Conservation (phyloP, 106 monocot species). For the Dendrobium huoshanense region DNA sequence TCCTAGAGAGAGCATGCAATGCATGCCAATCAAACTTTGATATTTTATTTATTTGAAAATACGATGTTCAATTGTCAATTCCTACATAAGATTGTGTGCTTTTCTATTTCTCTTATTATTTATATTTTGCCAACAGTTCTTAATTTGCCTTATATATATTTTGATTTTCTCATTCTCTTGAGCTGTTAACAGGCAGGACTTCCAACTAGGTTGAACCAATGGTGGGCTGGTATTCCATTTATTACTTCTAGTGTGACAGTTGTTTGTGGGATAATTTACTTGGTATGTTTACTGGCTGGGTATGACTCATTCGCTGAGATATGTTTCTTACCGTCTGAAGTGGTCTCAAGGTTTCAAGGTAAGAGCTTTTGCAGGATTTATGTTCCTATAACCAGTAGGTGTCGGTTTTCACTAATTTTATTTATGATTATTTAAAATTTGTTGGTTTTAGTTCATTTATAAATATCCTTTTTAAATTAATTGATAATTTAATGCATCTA, state of each 20-base stretch:
- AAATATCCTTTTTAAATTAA: neutral
- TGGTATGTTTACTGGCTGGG: slow-evolving; percentile 55
- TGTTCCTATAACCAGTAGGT: neutral
- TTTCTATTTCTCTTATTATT: neutral
- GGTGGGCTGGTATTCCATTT: slow-evolving; percentile 66
- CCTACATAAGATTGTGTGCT: neutral
- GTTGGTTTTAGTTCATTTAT: neutral
- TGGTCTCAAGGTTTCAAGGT: slow-evolving; percentile 64
- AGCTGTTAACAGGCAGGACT: slow-evolving; percentile 41
- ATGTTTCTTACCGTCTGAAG: slow-evolving; percentile 62
- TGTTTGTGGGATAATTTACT: slow-evolving; percentile 49
- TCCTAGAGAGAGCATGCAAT: neutral
- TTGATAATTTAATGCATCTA: neutral
- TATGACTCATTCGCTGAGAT: slow-evolving; percentile 62
- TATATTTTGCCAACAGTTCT: neutral
- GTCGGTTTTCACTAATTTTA: neutral
- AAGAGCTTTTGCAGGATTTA: neutral
- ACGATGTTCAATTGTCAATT: neutral
- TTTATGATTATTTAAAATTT: neutral
- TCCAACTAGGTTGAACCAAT: slow-evolving; percentile 60
- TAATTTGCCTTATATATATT: neutral
- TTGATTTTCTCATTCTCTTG: slow-evolving; percentile 2
- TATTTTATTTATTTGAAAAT: neutral
- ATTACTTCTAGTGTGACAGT: slow-evolving; percentile 60
- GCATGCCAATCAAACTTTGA: neutral